Conservation (phyloP, 306 rosid genomes). For the Trichosanthes cucumerina region DNA sequence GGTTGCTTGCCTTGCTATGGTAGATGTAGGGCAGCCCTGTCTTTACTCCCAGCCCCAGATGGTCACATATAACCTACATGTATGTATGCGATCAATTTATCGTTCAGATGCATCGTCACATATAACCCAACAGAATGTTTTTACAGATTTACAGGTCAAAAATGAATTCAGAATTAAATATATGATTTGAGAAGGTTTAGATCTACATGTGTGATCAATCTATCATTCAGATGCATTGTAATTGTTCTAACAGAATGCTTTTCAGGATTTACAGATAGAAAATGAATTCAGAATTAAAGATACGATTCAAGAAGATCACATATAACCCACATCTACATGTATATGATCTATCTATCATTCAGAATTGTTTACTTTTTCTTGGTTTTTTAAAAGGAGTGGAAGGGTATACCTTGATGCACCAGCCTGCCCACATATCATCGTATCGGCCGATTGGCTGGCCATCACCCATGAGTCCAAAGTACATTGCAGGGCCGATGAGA, state of each 20-base stretch:
- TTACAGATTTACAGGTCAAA: neutral
- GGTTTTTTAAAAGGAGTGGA: neutral
- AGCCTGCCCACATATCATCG: slow-evolving; percentile 95
- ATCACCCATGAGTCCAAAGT: slow-evolving; percentile 93
- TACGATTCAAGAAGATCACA: neutral
- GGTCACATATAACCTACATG: slow-evolving; percentile 59
- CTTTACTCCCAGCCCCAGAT: slow-evolving; percentile 80
- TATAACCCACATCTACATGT: neutral
- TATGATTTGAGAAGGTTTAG: neutral
- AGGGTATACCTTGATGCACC: slow-evolving; percentile 56
- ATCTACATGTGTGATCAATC: neutral
- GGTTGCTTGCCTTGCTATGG: slow-evolving; percentile 60
- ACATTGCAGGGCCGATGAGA: slow-evolving; percentile 90
- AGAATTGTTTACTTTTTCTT: neutral
- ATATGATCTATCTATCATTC: neutral
- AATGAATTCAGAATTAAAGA: neutral
- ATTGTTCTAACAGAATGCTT: neutral
- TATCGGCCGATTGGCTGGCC: slow-evolving; percentile 90
- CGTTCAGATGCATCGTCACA: neutral
- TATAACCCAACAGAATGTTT: neutral
- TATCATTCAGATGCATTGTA: neutral
- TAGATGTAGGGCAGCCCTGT: slow-evolving; percentile 76
- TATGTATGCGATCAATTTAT: neutral
- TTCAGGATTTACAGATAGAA: neutral
- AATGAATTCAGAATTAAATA: neutral